Evolutionary conservation across 225 moss, liverwort and hornwort genomes (phyloP), one percentile per base, ranked within the genome.

Genomic region (Pseudisothecium myosuroides): DNA sequence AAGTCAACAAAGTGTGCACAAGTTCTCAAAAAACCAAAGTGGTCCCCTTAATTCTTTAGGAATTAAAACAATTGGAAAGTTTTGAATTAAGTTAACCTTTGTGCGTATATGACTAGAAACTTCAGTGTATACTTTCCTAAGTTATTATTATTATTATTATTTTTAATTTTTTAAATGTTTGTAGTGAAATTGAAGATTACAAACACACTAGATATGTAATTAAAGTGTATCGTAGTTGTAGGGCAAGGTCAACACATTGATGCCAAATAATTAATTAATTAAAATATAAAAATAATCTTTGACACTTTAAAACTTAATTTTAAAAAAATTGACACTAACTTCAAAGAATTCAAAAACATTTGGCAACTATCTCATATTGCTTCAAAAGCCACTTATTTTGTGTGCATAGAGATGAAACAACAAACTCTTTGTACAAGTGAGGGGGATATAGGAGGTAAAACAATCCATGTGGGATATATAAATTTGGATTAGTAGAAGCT

Each of bases 1-100:
- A n/a, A n/a, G n/a, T n/a, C 22, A 68, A n/a, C 1, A n/a, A n/a
- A 37, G 14, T 7, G 0, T 37, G 15, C 6, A 3, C 7, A 12
- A 68, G 22, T 68, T 68, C 13, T 68, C n/a, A 39, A n/a, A 37
- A 67, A 67, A 37, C 1, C 22, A 22, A 63, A 63, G 7, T 16
- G 0, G 4, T 63, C 8, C 16, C 31, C 8, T 63, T 8, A 63
- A 31, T 63, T 16, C 8, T 64, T 29, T 10, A 19, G 11, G 11
- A 1, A 3, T 36, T 5, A 67, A 67, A 67, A 21, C 21, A 37
- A 37, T 36, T 76, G 9, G 5, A 49, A 12, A 5, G 0, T 17
- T 49, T 16, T 32, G 20, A 76, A 52, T 13, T 22, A 52, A 34
- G 7, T 5, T 22, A 43, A 43, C 76, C 50, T 32, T 50, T 50